These are phyloP conservation scores for Diaporthe sp. DNA, from an alignment of 2,329 filamentous ascomycete species.

Conservation along the genomic window DNA sequence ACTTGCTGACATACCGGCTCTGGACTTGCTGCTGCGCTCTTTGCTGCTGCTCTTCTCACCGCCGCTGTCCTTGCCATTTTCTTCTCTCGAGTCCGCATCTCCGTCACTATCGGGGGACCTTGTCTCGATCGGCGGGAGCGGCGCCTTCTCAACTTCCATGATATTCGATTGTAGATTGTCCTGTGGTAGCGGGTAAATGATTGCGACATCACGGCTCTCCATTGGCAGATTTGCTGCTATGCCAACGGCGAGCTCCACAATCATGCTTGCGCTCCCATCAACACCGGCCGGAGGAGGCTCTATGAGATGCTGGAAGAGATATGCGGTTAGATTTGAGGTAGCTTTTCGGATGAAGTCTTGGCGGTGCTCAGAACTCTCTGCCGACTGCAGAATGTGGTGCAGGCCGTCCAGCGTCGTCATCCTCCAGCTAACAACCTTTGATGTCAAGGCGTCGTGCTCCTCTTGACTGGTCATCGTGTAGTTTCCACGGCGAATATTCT, in stretches of 20 bases:
- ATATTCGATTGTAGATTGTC: constrained; percentile 75
- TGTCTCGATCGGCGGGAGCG: constrained; percentile 71
- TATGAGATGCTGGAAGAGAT: constrained; percentile 79
- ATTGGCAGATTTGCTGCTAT: constrained; percentile 89
- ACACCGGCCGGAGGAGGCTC: constrained; percentile 84
- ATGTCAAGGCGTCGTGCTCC: constrained; percentile 88
- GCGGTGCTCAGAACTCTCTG: constrained; percentile 75
- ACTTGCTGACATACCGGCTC: constrained; percentile 59
- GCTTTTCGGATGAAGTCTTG: constrained; percentile 77
- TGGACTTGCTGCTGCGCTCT: constrained; percentile 50
- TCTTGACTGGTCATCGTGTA: constrained; percentile 82
- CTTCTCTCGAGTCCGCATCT: constrained; percentile 43
- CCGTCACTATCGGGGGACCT: constrained; percentile 45
- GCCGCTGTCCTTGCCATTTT: constrained; percentile 52
- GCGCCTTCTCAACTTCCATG: constrained; percentile 88
- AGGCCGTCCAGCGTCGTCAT: constrained; percentile 95
- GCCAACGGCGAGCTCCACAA: constrained; percentile 89
- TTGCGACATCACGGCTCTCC: constrained; percentile 90
- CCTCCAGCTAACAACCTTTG: constrained; percentile 92
- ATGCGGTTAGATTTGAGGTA: constrained; percentile 75
- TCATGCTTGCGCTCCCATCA: constrained; percentile 91
- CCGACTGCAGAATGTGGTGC: constrained; percentile 74
- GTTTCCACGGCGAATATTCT: constrained; percentile 84
- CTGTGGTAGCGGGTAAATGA: constrained; percentile 87
- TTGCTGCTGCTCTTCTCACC: constrained; percentile 54